phyloP scores from a whole-genome alignment of 345 rosid species.

The Eutrema japonicum region DNA sequence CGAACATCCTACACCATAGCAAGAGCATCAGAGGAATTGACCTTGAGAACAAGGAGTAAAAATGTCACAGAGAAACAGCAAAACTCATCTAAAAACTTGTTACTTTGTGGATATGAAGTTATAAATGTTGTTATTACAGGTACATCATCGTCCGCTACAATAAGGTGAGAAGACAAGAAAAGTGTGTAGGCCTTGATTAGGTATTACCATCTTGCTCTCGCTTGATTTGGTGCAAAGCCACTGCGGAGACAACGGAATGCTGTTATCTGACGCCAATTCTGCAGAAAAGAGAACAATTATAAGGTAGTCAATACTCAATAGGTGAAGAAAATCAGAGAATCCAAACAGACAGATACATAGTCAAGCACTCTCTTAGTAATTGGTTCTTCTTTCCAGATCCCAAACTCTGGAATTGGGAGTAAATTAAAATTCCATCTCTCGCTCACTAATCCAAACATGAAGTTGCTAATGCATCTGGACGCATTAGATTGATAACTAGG shows the following conservation, averaged over 20 bases:
- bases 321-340: neutral
- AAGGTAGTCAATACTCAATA: neutral
- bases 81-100: slow-evolving; percentile 4
- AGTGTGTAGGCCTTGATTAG: neutral
- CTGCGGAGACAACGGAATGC: slow-evolving; percentile 93
- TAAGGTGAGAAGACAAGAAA: neutral
- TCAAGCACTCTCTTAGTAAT: neutral
- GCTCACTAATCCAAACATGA: slow-evolving; percentile 2
- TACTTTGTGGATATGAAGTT: neutral
- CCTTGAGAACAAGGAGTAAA: neutral
- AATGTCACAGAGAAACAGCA: neutral
- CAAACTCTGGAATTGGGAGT: neutral
- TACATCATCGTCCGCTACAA: slow-evolving; percentile 24
- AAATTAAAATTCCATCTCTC: neutral
- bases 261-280: slow-evolving; percentile 72
- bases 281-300: slow-evolving; percentile 16
- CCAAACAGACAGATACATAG: neutral
- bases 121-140: no score
- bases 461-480: slow-evolving; percentile 8
- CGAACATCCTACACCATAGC: slow-evolving; percentile 55
- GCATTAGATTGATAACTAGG: neutral
- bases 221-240: slow-evolving; percentile 86
- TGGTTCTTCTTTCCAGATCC: slow-evolving; percentile 17
- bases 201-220: slow-evolving; percentile 59
- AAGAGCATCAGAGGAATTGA: slow-evolving; percentile 15